Percentiles rank a stretch among this genome's conserved stretches.
Conservation (phyloP, 2,329 filamentous ascomycete genomes). For the Parastagonospora avenae region DNA sequence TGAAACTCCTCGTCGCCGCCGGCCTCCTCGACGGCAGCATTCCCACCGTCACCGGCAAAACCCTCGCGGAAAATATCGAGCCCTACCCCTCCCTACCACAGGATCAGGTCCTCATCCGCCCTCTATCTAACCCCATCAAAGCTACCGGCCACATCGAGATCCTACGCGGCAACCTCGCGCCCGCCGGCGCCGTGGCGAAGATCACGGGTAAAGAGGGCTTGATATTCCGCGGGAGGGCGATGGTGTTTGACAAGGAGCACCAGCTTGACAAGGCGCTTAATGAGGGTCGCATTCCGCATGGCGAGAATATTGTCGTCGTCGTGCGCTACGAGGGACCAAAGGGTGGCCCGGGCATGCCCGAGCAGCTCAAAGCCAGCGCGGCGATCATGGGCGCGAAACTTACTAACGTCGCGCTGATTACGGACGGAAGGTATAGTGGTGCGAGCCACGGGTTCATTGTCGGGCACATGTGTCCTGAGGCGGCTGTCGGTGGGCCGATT, state of each 20-base stretch:
- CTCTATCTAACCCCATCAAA: constrained; percentile 84
- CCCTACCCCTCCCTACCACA: constrained; percentile 77
- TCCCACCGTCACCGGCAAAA: constrained; percentile 82
- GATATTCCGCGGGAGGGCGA: constrained; percentile 77
- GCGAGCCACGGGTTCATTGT: constrained; percentile 93
- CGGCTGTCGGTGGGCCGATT: constrained; percentile 85
- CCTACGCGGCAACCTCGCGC: constrained; percentile 83
- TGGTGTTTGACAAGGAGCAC: constrained; percentile 82
- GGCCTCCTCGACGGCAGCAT: constrained; percentile 77
- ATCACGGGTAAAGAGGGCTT: constrained; percentile 96
- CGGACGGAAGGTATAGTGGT: constrained; percentile 87
- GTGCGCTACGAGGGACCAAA: constrained; percentile 94
- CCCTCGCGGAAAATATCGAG: constrained; percentile 79
- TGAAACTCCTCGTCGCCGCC: constrained; percentile 81
- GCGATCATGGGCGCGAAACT: constrained; percentile 92
- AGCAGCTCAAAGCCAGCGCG: constrained; percentile 85
- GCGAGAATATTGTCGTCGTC: constrained; percentile 84
- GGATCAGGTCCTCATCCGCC: constrained; percentile 81
- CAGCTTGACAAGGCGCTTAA: constrained; percentile 77
- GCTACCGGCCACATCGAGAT: constrained; percentile 85
- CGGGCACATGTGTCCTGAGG: constrained; percentile 90
- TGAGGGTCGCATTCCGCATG: constrained; percentile 69
- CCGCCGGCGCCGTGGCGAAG: constrained; percentile 88
- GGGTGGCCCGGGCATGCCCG: constrained; percentile 94
- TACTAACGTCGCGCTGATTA: constrained; percentile 86